Percentiles rank a stretch among this genome's conserved stretches.
These are phyloP conservation scores for Fusarium sp. DNA, from an alignment of 2,329 filamentous ascomycete species.

Conservation along the genomic window DNA sequence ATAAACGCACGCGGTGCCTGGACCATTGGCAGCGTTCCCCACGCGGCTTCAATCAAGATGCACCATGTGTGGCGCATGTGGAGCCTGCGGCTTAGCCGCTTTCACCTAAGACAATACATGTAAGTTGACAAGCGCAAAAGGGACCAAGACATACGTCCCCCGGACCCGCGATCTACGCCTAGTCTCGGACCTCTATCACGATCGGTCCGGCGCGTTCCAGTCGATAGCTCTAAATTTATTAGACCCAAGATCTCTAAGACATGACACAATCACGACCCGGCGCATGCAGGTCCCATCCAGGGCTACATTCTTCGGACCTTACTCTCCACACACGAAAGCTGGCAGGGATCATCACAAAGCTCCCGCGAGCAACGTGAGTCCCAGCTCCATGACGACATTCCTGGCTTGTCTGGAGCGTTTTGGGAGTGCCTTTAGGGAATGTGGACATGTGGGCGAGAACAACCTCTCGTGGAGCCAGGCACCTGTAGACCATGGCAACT, in stretches of 20 bases:
- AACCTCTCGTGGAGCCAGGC: slow-evolving; percentile 8
- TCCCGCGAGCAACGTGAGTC: neutral
- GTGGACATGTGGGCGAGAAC: slow-evolving; percentile 33
- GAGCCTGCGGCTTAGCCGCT: slow-evolving; percentile 30
- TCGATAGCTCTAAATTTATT: slow-evolving; percentile 17
- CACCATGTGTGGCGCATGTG: slow-evolving; percentile 22
- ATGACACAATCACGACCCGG: slow-evolving; percentile 22
- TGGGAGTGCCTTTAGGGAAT: slow-evolving; percentile 29
- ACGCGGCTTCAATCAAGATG: neutral
- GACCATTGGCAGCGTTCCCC: neutral
- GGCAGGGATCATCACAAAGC: slow-evolving; percentile 10
- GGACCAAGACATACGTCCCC: neutral
- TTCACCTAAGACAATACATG: slow-evolving; percentile 2
- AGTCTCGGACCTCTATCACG: slow-evolving; percentile 16
- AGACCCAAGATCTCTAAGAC: slow-evolving; percentile 10
- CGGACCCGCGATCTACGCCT: slow-evolving; percentile 7
- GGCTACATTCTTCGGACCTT: slow-evolving; percentile 37
- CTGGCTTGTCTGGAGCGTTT: slow-evolving; percentile 20
- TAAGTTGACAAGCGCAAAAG: slow-evolving; percentile 24
- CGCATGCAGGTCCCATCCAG: slow-evolving; percentile 27
- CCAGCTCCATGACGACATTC: slow-evolving; percentile 36
- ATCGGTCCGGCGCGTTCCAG: slow-evolving; percentile 40
- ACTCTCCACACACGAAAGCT: slow-evolving; percentile 3
- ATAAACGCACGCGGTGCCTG: slow-evolving; percentile 27
- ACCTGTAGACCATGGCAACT: slow-evolving; percentile 28